Conservation (phyloP, 305 asterid species). For the Fraxinus nigra region DNA sequence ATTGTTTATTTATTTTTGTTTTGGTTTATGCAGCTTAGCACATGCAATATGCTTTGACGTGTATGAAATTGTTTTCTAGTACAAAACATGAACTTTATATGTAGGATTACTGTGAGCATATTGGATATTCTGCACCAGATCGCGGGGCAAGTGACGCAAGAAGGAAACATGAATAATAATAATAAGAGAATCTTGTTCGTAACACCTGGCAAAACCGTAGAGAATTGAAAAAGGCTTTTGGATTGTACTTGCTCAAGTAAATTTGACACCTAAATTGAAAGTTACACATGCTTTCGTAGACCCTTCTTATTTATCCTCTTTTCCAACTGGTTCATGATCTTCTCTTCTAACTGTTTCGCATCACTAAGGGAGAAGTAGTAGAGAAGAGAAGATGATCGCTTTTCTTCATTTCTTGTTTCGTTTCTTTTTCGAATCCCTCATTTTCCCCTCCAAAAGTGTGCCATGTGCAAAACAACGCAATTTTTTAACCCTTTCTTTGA, state of each 20-base stretch:
- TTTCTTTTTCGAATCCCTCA: background rate
- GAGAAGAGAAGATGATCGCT: background rate
- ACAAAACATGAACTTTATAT: background rate
- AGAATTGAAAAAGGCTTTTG: background rate
- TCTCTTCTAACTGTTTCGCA: background rate
- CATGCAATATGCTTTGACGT: background rate
- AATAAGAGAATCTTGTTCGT: background rate
- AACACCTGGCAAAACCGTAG: background rate
- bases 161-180: background rate
- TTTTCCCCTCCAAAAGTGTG: background rate
- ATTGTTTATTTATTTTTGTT: background rate
- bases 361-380: background rate
- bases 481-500: background rate
- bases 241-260: background rate
- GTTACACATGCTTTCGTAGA: background rate
- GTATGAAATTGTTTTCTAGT: background rate
- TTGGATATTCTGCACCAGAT: background rate
- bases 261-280: background rate
- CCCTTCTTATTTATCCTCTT: background rate
- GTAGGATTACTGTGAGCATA: background rate
- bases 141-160: background rate
- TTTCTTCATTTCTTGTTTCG: background rate
- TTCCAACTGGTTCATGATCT: background rate
- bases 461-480: background rate
- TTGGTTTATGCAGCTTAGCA: background rate